Evolutionary conservation across 495 filamentous ascomycete species (phyloP).

Genomic region (Monascus purpureus): DNA sequence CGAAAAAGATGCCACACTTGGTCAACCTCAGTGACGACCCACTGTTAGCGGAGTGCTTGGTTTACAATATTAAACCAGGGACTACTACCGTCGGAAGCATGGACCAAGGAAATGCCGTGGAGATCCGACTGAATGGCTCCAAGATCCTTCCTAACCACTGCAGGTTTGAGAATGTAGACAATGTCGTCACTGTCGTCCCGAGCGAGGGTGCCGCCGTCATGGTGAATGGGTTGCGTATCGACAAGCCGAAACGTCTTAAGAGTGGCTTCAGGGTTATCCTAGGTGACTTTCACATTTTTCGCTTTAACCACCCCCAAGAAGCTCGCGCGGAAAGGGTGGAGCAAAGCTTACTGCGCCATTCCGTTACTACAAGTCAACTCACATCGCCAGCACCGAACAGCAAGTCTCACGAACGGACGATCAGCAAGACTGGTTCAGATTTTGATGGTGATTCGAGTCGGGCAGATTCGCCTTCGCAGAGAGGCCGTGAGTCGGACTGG

Average conservation of each 20-base stretch:
- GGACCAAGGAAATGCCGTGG: constrained; percentile 60
- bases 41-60: constrained; percentile 85
- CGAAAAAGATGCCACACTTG: constrained; percentile 97
- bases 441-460: constrained; percentile 54
- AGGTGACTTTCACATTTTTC: constrained; percentile 97
- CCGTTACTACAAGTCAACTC: constrained; percentile 69
- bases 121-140: constrained; percentile 88
- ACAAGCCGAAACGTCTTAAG: constrained; percentile 67
- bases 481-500: constrained; percentile 83
- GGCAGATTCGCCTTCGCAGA: constrained; percentile 55
- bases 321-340: constrained; percentile 86
- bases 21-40: constrained; percentile 97
- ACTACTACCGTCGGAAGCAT: constrained; percentile 88
- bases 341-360: constrained; percentile 77
- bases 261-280: constrained; percentile 93
- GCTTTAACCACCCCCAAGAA: constrained; percentile 97
- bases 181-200: constrained; percentile 77
- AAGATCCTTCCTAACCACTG: constrained; percentile 89
- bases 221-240: constrained; percentile 87
- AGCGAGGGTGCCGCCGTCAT: constrained; percentile 86
- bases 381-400: constrained; percentile 51
- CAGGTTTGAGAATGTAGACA: constrained; percentile 82
- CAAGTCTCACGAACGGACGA: constrained; percentile 63
- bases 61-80: constrained; percentile 97
- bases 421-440: constrained; percentile 64